A percentile compares a stretch with the other conserved stretches of the same genome.
Conservation (phyloP, 306 rosid species). For the Cicer yamashitae region DNA sequence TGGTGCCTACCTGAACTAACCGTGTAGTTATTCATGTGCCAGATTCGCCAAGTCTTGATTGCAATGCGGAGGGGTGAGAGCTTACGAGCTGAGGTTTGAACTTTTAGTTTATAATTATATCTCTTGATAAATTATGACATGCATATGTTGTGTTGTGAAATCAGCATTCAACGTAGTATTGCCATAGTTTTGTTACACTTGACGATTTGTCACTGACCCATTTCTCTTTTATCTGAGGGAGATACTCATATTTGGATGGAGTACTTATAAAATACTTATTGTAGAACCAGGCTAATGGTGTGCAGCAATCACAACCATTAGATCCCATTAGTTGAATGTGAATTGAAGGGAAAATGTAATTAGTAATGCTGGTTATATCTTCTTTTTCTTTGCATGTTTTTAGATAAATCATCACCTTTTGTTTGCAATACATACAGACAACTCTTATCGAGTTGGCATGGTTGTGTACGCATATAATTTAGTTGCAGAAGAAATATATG, state of each 20-base stretch:
- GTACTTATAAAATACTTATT: not conserved
- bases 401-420: not conserved
- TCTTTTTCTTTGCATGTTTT: conserved; percentile 9
- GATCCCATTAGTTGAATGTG: conserved; percentile 24
- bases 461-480: conserved; percentile 12
- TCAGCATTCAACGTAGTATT: conserved; percentile 31
- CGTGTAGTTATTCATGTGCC: conserved; percentile 48
- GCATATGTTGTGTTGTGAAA: conserved; percentile 25
- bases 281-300: conserved; percentile 12
- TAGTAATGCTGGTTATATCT: conserved; percentile 10
- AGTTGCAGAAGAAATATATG: conserved; percentile 10
- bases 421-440: not conserved
- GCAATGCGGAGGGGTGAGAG: conserved; percentile 92
- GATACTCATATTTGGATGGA: conserved; percentile 26
- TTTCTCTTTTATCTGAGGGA: conserved; percentile 19
- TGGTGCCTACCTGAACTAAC: conserved; percentile 42
- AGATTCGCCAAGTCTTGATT: conserved; percentile 93
- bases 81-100: conserved; percentile 82
- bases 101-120: conserved; percentile 41
- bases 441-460: conserved; percentile 17
- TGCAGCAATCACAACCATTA: not conserved
- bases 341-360: conserved; percentile 20
- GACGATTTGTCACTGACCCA: conserved; percentile 25
- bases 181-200: conserved; percentile 24
- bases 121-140: conserved; percentile 36